Conservation (phyloP, 176 grass and related monocot species). For the Tillandsia leiboldiana region DNA sequence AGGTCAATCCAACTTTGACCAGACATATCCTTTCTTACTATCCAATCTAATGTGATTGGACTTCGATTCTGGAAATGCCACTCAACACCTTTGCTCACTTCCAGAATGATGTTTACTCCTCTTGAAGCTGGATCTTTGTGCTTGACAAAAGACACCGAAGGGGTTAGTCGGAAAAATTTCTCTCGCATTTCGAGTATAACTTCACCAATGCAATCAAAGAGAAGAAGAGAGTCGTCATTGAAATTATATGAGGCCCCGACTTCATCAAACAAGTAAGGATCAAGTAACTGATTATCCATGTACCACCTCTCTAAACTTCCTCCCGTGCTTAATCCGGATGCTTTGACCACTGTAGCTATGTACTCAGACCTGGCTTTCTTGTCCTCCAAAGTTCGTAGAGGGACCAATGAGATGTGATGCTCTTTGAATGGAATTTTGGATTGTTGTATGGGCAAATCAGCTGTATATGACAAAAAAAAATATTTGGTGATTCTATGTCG, state of each 20-base stretch:
- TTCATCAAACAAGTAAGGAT: conserved; percentile 75
- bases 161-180: conserved; percentile 22
- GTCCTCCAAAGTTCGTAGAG: conserved; percentile 31
- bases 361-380: conserved; percentile 38
- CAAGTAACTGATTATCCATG: conserved; percentile 32
- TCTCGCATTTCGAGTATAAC: conserved; percentile 33
- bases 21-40: conserved; percentile 29
- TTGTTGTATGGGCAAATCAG: conserved; percentile 39
- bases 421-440: conserved; percentile 53
- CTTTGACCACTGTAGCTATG: conserved; percentile 40
- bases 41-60: conserved; percentile 36
- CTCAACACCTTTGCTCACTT: conserved; percentile 42
- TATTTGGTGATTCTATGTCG: neutral
- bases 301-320: conserved; percentile 44
- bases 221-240: conserved; percentile 54
- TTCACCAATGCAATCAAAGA: conserved; percentile 62
- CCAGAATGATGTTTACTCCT: conserved; percentile 29
- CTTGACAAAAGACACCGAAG: conserved; percentile 27
- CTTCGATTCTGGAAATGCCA: conserved; percentile 19
- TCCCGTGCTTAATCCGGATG: conserved; percentile 35
- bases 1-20: conserved; percentile 40
- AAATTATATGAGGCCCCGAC: conserved; percentile 50
- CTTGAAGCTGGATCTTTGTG: conserved; percentile 24
- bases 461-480: conserved; percentile 33
- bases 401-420: conserved; percentile 12